Base-by-base conservation (phyloP, 352 stramenopile genomes). In the Phytophthora lateralis region DNA sequence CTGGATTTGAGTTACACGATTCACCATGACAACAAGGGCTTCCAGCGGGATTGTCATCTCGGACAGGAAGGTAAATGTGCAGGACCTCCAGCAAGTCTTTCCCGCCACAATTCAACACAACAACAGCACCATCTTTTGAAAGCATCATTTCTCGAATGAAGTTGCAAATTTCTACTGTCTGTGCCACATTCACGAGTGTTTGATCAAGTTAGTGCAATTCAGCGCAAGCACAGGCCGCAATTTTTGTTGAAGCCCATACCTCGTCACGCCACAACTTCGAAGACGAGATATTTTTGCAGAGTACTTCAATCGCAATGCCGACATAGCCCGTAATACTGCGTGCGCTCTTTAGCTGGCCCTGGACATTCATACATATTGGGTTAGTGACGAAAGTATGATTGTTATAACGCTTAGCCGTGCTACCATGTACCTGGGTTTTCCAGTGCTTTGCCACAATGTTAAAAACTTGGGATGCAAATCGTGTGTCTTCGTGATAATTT, bases 101-200 rank as follows among this genome's bases (percentile, higher is more conserved):
- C 14, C 79, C 83, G 3, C 80, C 83, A 30, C 79, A 91, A 24
- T 55, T 69, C 10, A 77, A 51, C 7, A 90, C 71, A 18, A 84
- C 70, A 17, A 82, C 67, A 46, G 60, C 49, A 0, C 83, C 83
- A 43, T 88, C 78, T 38, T 60, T 70, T 12, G 69, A 63, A 4
- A 79, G 54, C 24, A 93, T 53, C 27, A 86, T 78, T 56, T 87
- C 69, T 38, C 79, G 78, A 17, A 90, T 45, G 34, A 93, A 93
- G 30, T 85, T 85, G 62, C 67, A 79, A 2, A 86, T 63, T 18
- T 93, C 80, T 10, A 77, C 61, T n/a, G 82, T 69, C 78, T 88
- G 11, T 38, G 12, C 17, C 27, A 34, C 24, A 46, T 10, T 26
- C 12, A 42, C 11, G 42, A 65, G 17, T 11, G 17, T 10, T 32